Base-by-base conservation (phyloP, 768 basidiomycete species). In the Obba rivulosa region DNA sequence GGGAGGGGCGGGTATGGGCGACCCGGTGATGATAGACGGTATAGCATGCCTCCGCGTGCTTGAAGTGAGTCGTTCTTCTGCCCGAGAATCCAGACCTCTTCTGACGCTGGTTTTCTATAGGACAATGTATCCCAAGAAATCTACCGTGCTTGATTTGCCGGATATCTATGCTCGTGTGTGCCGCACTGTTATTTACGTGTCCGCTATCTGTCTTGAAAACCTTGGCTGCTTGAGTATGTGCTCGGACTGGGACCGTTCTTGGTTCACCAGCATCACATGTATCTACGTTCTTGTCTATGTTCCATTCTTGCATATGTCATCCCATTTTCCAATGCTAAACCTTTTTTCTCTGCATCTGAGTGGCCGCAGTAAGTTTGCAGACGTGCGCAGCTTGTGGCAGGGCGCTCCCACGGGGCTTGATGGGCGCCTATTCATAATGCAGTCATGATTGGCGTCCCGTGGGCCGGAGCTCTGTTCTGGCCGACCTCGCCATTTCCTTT, bases 1-100 rank as follows among this genome's bases (percentile, higher is more conserved):
- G 40, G 35, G 13, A 41, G 53, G 13, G 34, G 45, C 11, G 49
- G 42, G 21, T 60, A 57, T 39, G 54, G 48, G 5, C 34, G 56
- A 31, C 28, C 28, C 10, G 37, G 50, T 18, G 61, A 62, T 34
- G 61, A 60, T 9, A 45, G 61, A 36, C 57, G 61, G 18, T 60
- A 57, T 34, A 44, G 46, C 13, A 35, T 48, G 31, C 51, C 45
- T 24, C 45, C 39, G 24, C 46, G 51, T 36, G 24, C 22, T 24
- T 35, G 44, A 45, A 36, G n/a, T 13, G 28, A 8, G 22, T 24
- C 16, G 18, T 4, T 44, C 14, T 31, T 31, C 17, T 22, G 40
- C 18, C 18, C 16, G 16, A 21, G n/a, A n/a, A n/a, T n/a, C n/a
- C n/a, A n/a, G n/a, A n/a, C n/a, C n/a, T n/a, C n/a, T n/a, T n/a